Evolutionary conservation across 139 green algal genomes (phyloP).

Genomic region (Micractinium conductrix): DNA sequence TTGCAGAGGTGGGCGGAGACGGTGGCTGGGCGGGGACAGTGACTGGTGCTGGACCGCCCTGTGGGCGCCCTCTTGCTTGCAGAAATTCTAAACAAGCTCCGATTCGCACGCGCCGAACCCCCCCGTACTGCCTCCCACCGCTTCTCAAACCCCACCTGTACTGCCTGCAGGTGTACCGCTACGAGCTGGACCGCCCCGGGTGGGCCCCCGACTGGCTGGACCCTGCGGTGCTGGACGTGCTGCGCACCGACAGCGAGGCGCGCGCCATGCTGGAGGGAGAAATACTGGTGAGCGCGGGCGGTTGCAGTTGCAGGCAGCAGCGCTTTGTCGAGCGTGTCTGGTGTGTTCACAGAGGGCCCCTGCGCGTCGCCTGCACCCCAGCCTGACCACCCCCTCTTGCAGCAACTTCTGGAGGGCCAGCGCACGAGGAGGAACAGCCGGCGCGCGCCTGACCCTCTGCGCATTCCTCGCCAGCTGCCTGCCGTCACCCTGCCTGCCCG

Average conservation of each 20-base stretch:
- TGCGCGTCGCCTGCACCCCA: too few relatives aligned
- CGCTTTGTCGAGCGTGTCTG: too few relatives aligned
- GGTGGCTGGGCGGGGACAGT: too few relatives aligned
- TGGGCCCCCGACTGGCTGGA: conserved; percentile 72
- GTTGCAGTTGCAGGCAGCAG: background rate
- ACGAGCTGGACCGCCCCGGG: conserved; percentile 63
- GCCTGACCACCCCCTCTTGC: too few relatives aligned
- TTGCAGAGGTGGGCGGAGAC: conserved; percentile 29
- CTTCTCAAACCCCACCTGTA: background rate
- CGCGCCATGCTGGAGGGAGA: conserved; percentile 61
- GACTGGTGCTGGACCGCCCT: too few relatives aligned
- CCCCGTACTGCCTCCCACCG: background rate
- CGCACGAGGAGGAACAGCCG: too few relatives aligned
- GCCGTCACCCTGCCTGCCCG: background rate
- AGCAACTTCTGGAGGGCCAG: background rate
- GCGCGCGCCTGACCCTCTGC: too few relatives aligned
- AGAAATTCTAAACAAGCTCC: too few relatives aligned
- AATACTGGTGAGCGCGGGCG: conserved; percentile 33
- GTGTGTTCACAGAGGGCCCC: too few relatives aligned
- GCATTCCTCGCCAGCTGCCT: background rate
- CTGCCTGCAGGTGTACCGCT: conserved; percentile 29
- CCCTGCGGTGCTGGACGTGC: conserved; percentile 56
- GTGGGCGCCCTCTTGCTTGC: too few relatives aligned
- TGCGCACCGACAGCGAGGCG: conserved; percentile 62
- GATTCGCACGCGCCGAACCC: too few relatives aligned